Evolutionary conservation across 257 asterid species (phyloP).

Genomic region (Anisodus acutangulus): DNA sequence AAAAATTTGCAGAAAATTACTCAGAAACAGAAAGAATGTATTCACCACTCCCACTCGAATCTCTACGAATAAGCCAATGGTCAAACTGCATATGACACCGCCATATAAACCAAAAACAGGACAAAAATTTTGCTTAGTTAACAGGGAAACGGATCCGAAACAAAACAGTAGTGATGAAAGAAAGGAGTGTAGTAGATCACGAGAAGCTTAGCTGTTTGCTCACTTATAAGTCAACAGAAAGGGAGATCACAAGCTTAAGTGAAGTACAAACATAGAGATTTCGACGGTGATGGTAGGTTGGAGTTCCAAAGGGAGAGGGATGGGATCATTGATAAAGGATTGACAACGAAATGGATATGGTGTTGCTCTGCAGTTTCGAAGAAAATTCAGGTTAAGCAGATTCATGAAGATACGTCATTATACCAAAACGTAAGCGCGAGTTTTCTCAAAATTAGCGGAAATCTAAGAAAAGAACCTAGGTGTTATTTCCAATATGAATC

Average conservation of each 20-base stretch:
- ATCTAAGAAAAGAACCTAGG: not conserved
- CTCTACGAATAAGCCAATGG: not conserved
- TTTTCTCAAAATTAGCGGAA: not conserved
- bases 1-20: not conserved
- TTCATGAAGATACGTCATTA: not conserved
- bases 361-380: not conserved
- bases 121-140: not conserved
- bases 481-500: not conserved
- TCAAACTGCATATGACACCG: not conserved
- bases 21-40: not conserved
- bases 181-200: not conserved
- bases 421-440: not conserved
- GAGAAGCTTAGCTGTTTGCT: too few species aligned
- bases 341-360: slow-evolving; percentile 7
- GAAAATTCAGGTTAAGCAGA: not conserved
- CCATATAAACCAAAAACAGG: not conserved
- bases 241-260: not conserved
- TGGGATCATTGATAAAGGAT: not conserved
- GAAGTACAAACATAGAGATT: not conserved
- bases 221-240: not conserved
- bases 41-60: not conserved
- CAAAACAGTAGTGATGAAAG: not conserved
- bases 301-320: not conserved
- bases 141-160: not conserved
- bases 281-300: not conserved